Conservation (phyloP, 78 protist genomes). For the Tieghemostelium lacteum region DNA sequence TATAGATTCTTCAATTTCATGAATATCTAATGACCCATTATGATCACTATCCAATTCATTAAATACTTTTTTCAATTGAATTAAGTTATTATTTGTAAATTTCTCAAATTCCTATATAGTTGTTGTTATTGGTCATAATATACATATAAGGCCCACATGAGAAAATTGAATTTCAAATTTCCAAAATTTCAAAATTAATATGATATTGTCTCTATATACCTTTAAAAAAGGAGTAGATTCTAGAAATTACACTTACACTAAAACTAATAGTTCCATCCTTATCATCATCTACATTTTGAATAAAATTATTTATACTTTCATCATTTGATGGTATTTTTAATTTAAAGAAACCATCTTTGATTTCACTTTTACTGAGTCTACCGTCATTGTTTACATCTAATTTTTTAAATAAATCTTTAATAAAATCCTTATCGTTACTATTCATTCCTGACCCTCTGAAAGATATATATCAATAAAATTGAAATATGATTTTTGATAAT, state of each 20-base stretch:
- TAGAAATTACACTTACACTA: slow-evolving; percentile 40
- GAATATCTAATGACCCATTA: slow-evolving; percentile 37
- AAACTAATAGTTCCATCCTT: slow-evolving; percentile 36
- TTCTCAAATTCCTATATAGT: slow-evolving; percentile 41
- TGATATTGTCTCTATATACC: too few species aligned
- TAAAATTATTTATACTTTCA: not conserved
- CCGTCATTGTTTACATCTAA: slow-evolving; percentile 62
- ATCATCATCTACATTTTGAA: slow-evolving; percentile 12
- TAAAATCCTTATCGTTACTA: slow-evolving; percentile 21
- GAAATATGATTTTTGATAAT: too few species aligned
- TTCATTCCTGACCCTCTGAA: too few species aligned
- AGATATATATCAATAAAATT: too few species aligned
- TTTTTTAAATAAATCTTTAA: slow-evolving; percentile 12
- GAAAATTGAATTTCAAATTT: too few species aligned
- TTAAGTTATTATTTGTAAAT: slow-evolving; percentile 15
- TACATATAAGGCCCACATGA: too few species aligned
- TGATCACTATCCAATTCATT: slow-evolving; percentile 43
- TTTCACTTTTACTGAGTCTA: slow-evolving; percentile 31
- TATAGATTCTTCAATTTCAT: slow-evolving; percentile 50
- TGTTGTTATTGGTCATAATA: too few species aligned
- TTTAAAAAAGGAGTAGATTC: too few species aligned
- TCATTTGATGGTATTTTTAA: slow-evolving; percentile 43
- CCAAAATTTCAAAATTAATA: too few species aligned
- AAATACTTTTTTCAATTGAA: slow-evolving; percentile 16
- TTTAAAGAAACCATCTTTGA: slow-evolving; percentile 48